These are phyloP conservation scores for Alectoria sarmentosa DNA, from an alignment of 495 filamentous ascomycete genomes.

Conservation along the genomic window DNA sequence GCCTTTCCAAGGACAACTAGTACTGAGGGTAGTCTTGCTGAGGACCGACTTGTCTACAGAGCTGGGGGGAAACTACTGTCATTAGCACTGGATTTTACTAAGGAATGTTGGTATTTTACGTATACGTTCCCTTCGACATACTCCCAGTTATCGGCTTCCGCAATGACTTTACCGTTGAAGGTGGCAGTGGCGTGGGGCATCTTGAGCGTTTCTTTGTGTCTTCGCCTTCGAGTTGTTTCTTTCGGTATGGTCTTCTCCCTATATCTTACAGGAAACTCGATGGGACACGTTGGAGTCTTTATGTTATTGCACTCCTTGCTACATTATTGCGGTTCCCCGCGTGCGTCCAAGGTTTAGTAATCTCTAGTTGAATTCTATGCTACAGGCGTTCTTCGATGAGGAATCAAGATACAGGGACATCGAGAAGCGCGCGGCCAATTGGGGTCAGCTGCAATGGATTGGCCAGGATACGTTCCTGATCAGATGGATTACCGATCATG, in stretches of 20 bases:
- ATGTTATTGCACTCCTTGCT: not conserved
- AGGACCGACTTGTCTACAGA: slow-evolving; percentile 43
- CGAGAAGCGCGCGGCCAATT: not conserved
- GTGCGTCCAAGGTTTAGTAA: not conserved
- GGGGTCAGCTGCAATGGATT: not conserved
- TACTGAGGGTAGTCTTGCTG: slow-evolving; percentile 42
- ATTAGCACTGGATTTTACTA: slow-evolving; percentile 1
- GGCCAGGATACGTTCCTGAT: not conserved
- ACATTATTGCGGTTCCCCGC: not conserved
- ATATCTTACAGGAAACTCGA: not conserved
- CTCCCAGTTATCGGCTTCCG: slow-evolving; percentile 54
- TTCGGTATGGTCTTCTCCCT: not conserved
- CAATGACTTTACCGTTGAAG: slow-evolving; percentile 51
- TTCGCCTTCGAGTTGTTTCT: not conserved
- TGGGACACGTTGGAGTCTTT: not conserved
- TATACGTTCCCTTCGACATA: slow-evolving; percentile 69
- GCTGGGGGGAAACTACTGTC: slow-evolving; percentile 26
- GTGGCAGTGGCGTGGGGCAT: slow-evolving; percentile 52
- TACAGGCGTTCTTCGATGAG: not conserved
- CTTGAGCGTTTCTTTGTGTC: slow-evolving; percentile 1
- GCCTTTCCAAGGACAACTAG: slow-evolving; percentile 65
- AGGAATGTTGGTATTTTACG: slow-evolving; percentile 32
- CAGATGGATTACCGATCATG: not conserved
- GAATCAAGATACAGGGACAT: slow-evolving; percentile 6
- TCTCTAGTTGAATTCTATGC: not conserved